A percentile compares a stretch with the other conserved stretches of the same genome.
Conservation (phyloP, 495 filamentous ascomycete genomes). For the Penicillium samsonianum region DNA sequence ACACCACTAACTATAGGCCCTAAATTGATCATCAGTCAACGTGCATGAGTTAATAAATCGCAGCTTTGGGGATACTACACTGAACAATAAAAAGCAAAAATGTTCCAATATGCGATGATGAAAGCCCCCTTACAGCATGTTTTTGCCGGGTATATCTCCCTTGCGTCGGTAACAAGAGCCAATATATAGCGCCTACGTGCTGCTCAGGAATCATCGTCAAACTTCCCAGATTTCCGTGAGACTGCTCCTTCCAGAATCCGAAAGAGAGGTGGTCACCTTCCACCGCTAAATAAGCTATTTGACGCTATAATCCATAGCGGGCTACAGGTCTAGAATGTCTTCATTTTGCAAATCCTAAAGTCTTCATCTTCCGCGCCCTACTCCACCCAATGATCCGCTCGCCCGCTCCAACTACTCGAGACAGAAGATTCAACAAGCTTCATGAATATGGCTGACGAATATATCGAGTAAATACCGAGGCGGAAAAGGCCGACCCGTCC, state of each 20-base stretch:
- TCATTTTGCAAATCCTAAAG: slow-evolving; percentile 19
- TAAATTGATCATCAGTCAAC: neutral
- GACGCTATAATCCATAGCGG: neutral
- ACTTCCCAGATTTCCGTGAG: neutral
- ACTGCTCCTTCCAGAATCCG: neutral
- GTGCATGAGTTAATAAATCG: neutral
- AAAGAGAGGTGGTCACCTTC: neutral
- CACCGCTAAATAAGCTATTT: slow-evolving; percentile 6
- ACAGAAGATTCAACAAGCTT: slow-evolving; percentile 4
- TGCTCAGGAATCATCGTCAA: neutral
- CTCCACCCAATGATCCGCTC: slow-evolving; percentile 21
- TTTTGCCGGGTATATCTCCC: slow-evolving; percentile 14
- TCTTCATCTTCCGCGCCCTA: slow-evolving; percentile 21
- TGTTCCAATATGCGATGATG: neutral
- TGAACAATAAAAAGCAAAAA: neutral
- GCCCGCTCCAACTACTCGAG: slow-evolving; percentile 17
- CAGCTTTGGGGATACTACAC: neutral
- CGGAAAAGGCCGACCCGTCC: slow-evolving; percentile 14
- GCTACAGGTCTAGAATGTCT: neutral
- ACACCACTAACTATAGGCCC: neutral
- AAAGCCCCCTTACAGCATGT: neutral
- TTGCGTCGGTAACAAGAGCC: slow-evolving; percentile 19
- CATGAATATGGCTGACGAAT: slow-evolving; percentile 12
- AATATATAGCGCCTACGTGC: neutral
- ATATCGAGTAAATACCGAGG: slow-evolving; percentile 16